phyloP scores from a whole-genome alignment of 2,329 filamentous ascomycete genomes.

The Clarireedia monteithiana region DNA sequence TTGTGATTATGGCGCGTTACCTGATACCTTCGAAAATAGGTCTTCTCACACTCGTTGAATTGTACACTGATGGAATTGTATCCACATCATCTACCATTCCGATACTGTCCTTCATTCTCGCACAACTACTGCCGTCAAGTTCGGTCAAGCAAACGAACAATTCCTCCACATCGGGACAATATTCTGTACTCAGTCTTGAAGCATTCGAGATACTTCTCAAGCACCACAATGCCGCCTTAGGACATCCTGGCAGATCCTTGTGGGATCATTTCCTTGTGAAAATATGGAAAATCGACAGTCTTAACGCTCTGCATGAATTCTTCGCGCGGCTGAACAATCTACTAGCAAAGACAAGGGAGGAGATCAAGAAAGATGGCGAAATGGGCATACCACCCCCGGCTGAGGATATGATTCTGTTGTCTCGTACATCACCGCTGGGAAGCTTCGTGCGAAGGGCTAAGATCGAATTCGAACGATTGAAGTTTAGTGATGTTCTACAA shows the following conservation, averaged over 20 bases:
- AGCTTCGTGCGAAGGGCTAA: constrained; percentile 68
- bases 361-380: constrained; percentile 48
- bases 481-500: constrained; percentile 69
- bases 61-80: constrained; percentile 68
- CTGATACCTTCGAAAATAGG: constrained; percentile 85
- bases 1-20: constrained; percentile 60
- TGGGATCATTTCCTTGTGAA: constrained; percentile 78
- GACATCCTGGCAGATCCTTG: constrained; percentile 68
- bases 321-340: constrained; percentile 53
- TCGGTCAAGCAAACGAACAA: constrained; percentile 20
- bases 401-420: constrained; percentile 51
- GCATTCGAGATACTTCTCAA: constrained; percentile 53
- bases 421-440: constrained; percentile 71
- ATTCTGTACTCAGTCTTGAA: constrained; percentile 44
- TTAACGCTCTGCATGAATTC: constrained; percentile 73
- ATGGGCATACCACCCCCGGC: constrained; percentile 40
- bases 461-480: constrained; percentile 72
- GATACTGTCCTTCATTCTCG: constrained; percentile 71
- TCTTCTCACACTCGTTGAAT: constrained; percentile 69
- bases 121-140: constrained; percentile 52
- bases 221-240: constrained; percentile 43
- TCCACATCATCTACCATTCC: constrained; percentile 64
- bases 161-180: constrained; percentile 29
- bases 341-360: constrained; percentile 54
- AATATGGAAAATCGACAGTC: constrained; percentile 76